A percentile compares a stretch with the other conserved stretches of the same genome.
phyloP scores from a whole-genome alignment of 495 filamentous ascomycete species.

The Neurospora cerealis region DNA sequence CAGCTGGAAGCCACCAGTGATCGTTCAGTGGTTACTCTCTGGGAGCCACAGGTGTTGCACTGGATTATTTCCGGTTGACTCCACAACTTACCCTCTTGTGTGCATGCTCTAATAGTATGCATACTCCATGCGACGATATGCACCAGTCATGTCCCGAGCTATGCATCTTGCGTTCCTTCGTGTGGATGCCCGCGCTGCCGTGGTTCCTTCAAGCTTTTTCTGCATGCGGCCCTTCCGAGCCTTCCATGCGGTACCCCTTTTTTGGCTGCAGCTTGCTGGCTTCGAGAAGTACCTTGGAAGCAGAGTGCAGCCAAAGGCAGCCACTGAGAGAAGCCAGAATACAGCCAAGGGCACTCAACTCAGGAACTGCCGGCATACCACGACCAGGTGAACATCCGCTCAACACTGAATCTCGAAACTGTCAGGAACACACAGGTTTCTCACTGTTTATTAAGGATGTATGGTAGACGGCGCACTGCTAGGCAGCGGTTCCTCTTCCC shows the following conservation, averaged over 20 bases:
- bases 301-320: neutral
- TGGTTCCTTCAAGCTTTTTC: neutral
- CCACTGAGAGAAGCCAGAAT: neutral
- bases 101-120: neutral
- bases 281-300: neutral
- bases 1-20: neutral
- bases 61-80: neutral
- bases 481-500: neutral
- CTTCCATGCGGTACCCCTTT: constrained; percentile 7
- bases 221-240: constrained; percentile 11
- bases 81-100: neutral
- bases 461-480: neutral
- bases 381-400: neutral
- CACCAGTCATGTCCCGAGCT: neutral
- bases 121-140: neutral
- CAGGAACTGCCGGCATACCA: neutral
- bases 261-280: neutral
- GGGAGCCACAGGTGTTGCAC: neutral
- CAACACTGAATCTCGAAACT: neutral
- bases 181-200: neutral
- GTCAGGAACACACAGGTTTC: neutral
- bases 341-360: neutral
- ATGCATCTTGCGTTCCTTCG: neutral
- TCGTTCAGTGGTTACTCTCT: neutral
- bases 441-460: neutral